Evolutionary conservation across 1,284 basidiomycete species (phyloP).

Genomic region (Macrocybe sp.): DNA sequence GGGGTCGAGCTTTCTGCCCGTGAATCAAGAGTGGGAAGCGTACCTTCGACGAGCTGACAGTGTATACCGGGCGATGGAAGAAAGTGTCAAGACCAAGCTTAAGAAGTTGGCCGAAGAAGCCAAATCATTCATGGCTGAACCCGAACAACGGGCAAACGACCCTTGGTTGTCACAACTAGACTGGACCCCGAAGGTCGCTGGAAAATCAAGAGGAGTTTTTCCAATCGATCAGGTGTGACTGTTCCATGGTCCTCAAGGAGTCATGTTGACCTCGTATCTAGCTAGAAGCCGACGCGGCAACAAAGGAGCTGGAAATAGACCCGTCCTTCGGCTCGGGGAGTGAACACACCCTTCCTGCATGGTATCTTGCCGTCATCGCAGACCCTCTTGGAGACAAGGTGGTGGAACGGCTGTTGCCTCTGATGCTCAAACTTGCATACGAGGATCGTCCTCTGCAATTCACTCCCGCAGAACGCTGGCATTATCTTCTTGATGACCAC

Average conservation of each 20-base stretch:
- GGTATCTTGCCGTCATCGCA: slow-evolving; percentile 66
- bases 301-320: no score
- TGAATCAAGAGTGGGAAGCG: slow-evolving; percentile 84
- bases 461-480: slow-evolving; percentile 47
- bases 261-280: no score
- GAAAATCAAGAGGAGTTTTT: slow-evolving; percentile 61
- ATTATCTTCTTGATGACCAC: slow-evolving; percentile 30
- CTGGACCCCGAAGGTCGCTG: slow-evolving; percentile 87
- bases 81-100: slow-evolving; percentile 66
- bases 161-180: slow-evolving; percentile 91
- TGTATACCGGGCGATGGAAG: slow-evolving; percentile 75
- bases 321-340: no score
- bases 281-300: not conserved
- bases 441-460: slow-evolving; percentile 65
- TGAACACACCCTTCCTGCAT: slow-evolving; percentile 43
- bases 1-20: slow-evolving; percentile 89
- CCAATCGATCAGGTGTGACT: slow-evolving; percentile 22
- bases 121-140: slow-evolving; percentile 39
- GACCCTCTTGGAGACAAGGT: slow-evolving; percentile 48
- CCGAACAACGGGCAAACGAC: slow-evolving; percentile 63
- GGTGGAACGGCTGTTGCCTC: slow-evolving; percentile 68
- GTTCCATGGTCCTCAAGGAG: not conserved
- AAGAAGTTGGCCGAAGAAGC: slow-evolving; percentile 67
- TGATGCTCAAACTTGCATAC: slow-evolving; percentile 76
- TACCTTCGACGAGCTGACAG: slow-evolving; percentile 80